phyloP scores from a whole-genome alignment of 208 protist genomes.

The Spongospora subterranea region DNA sequence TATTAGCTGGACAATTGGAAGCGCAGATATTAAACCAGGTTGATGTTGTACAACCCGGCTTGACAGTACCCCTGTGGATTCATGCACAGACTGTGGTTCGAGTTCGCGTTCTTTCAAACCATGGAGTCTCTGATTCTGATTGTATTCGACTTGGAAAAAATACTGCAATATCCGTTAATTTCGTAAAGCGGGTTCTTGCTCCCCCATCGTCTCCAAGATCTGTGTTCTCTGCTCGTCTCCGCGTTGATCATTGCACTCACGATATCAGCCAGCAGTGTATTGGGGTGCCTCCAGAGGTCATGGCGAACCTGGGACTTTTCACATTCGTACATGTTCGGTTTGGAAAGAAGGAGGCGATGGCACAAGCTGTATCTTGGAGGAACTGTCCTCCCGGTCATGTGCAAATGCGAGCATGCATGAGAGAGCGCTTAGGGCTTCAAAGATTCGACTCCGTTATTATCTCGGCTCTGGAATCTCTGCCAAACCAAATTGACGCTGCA shows the following conservation, averaged over 20 bases:
- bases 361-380: neutral
- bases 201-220: neutral
- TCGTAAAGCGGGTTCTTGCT: neutral
- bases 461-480: neutral
- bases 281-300: neutral
- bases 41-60: neutral
- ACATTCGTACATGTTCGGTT: neutral
- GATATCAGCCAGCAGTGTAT: neutral
- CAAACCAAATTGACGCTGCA: neutral
- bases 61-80: neutral
- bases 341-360: neutral
- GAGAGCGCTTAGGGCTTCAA: neutral
- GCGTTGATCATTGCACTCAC: neutral
- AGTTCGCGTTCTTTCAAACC: constrained; percentile 15
- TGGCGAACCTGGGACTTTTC: neutral
- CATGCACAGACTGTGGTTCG: neutral
- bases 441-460: neutral
- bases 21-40: neutral
- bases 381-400: neutral
- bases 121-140: neutral
- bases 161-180: neutral
- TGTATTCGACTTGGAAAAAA: neutral
- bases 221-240: neutral
- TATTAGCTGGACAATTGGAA: neutral
- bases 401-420: neutral